Conservation (phyloP, 163 green algal genomes). For the Coccomyxa subellipsoidea region DNA sequence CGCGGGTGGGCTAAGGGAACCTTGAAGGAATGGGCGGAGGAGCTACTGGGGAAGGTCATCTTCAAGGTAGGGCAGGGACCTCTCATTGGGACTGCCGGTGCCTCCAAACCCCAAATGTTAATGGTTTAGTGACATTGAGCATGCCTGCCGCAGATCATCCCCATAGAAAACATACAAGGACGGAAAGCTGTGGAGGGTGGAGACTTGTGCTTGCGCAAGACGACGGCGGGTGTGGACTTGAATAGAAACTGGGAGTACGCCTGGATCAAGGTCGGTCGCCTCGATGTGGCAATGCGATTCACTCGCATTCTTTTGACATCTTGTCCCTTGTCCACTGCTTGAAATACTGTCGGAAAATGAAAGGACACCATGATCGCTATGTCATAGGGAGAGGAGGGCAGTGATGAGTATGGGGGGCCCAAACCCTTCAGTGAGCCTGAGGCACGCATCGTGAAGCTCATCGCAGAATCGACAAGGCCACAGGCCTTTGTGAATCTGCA, state of each 20-base stretch:
- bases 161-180: slow-evolving; percentile 52
- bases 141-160: slow-evolving; percentile 41
- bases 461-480: slow-evolving; percentile 5
- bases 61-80: slow-evolving; percentile 38
- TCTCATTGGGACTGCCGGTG: background rate
- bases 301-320: background rate
- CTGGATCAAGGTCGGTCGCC: slow-evolving; percentile 30
- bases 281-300: too few relatives aligned
- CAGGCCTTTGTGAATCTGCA: slow-evolving; percentile 60
- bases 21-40: slow-evolving; percentile 29
- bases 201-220: slow-evolving; percentile 56
- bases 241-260: slow-evolving; percentile 64
- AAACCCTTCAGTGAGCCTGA: slow-evolving; percentile 58
- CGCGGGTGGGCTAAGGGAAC: background rate
- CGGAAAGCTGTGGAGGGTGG: slow-evolving; percentile 48
- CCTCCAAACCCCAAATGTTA: background rate
- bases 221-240: slow-evolving; percentile 50
- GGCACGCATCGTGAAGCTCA: slow-evolving; percentile 37
- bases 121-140: background rate
- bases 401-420: slow-evolving; percentile 52
- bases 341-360: too few relatives aligned
- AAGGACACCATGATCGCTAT: too few relatives aligned
- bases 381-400: slow-evolving; percentile 11
- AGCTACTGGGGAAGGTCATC: slow-evolving; percentile 38
- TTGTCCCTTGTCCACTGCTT: too few relatives aligned